These are phyloP conservation scores for Cryptococcus deneoformans DNA, from an alignment of 1,284 basidiomycete species.

Conservation along the genomic window DNA sequence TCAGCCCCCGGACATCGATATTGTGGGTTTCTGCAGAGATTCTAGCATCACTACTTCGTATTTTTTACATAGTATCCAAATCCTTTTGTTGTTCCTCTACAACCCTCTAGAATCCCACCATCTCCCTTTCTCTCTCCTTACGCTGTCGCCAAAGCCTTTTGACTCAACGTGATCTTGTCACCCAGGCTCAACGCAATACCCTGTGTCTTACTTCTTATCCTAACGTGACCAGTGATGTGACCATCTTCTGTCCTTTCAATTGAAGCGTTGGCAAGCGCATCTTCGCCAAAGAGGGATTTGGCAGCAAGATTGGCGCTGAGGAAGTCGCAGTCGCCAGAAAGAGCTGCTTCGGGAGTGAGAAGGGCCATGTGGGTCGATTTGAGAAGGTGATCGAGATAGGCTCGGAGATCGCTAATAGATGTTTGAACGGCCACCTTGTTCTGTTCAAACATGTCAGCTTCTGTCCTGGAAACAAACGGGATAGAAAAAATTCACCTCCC, in stretches of 20 bases:
- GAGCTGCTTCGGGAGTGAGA: slow-evolving; percentile 87
- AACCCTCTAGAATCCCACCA: too few species aligned
- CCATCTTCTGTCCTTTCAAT: slow-evolving; percentile 86
- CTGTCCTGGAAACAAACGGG: neutral
- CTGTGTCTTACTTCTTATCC: slow-evolving; percentile 91
- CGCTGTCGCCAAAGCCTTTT: slow-evolving; percentile 8
- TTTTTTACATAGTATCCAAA: too few species aligned
- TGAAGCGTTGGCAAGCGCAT: slow-evolving; percentile 93
- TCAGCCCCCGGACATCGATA: too few species aligned
- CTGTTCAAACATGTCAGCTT: slow-evolving; percentile 14
- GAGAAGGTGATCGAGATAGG: slow-evolving; percentile 87
- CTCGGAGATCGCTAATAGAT: slow-evolving; percentile 71
- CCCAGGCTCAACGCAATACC: slow-evolving; percentile 21
- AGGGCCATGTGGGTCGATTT: slow-evolving; percentile 93
- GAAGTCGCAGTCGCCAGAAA: slow-evolving; percentile 91
- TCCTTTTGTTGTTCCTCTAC: too few species aligned
- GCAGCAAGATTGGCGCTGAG: slow-evolving; percentile 93
- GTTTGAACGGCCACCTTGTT: slow-evolving; percentile 93
- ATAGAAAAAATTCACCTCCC: slow-evolving; percentile 57
- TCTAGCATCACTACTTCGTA: too few species aligned
- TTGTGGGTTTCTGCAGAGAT: too few species aligned
- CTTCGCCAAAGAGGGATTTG: slow-evolving; percentile 87
- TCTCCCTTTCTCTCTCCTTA: too few species aligned
- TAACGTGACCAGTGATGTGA: slow-evolving; percentile 80
- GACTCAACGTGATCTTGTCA: slow-evolving; percentile 21